A percentile compares a stretch with the other conserved stretches of the same genome.
phyloP scores from a whole-genome alignment of 2,329 filamentous ascomycete species.

The Epichloe aotearoae region DNA sequence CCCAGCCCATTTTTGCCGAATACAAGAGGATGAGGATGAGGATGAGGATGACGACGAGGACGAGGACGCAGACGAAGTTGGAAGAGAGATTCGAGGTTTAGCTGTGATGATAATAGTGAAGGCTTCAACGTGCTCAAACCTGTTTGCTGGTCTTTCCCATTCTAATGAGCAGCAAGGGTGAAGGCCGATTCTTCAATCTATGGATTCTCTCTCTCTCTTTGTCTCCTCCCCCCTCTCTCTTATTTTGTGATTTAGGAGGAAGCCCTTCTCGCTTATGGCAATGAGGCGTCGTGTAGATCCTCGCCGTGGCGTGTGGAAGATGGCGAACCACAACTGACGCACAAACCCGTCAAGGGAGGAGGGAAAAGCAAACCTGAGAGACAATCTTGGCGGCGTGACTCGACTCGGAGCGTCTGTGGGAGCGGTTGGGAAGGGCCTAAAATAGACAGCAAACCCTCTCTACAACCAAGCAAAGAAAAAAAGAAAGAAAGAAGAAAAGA shows the following conservation, averaged over 20 bases:
- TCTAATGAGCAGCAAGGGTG: not conserved
- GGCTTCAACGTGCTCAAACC: not conserved
- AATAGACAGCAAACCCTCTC: not conserved
- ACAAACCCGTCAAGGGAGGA: not conserved
- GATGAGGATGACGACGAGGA: too few species aligned
- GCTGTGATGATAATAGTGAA: not conserved
- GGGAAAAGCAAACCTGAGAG: not conserved
- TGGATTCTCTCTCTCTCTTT: too few species aligned
- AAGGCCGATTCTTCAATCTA: too few species aligned
- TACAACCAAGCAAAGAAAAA: too few species aligned
- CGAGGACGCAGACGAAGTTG: not conserved
- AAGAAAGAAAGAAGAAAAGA: too few species aligned
- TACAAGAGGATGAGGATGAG: not conserved
- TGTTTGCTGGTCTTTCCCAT: not conserved
- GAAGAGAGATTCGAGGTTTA: not conserved
- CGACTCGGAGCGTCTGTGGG: not conserved
- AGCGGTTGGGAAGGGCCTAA: not conserved
- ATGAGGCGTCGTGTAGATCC: not conserved
- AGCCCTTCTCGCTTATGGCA: not conserved
- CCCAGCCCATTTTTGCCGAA: conserved; percentile 32
- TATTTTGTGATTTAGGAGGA: too few species aligned
- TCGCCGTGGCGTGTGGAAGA: not conserved
- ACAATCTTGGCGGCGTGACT: not conserved
- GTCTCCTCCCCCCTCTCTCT: too few species aligned
- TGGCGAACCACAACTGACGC: not conserved